Conservation (phyloP, 768 basidiomycete species). For the Mrakia gelida region DNA sequence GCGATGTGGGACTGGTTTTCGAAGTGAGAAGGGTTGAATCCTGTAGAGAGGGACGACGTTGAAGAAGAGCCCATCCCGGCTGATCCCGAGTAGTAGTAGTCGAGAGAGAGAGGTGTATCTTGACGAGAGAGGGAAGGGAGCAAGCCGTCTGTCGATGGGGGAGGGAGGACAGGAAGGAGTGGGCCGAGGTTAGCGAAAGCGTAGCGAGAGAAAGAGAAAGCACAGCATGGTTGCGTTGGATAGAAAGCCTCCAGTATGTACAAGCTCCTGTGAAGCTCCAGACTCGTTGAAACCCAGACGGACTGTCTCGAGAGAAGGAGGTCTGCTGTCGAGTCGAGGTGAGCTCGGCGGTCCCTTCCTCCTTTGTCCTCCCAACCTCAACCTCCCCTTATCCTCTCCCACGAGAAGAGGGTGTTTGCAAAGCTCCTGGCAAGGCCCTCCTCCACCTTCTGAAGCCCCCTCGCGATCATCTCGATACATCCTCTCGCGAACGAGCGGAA, state of each 20-base stretch:
- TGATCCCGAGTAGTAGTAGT: slow-evolving; percentile 13
- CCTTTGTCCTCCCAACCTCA: too few relatives aligned
- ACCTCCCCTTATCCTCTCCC: too few relatives aligned
- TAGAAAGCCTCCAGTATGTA: too few relatives aligned
- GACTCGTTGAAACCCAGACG: too few relatives aligned
- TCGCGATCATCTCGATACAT: neutral
- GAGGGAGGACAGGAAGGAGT: neutral
- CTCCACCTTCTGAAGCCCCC: too few relatives aligned
- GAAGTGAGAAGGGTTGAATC: neutral
- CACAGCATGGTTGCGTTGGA: too few relatives aligned
- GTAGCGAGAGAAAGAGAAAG: neutral
- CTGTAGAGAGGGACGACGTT: slow-evolving; percentile 5
- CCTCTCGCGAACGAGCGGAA: neutral
- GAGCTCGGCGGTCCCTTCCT: too few relatives aligned
- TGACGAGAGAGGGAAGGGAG: slow-evolving; percentile 6
- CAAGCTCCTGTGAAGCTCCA: too few relatives aligned
- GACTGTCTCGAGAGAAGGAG: too few relatives aligned
- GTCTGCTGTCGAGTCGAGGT: too few relatives aligned
- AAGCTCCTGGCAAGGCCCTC: too few relatives aligned
- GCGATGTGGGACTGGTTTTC: slow-evolving; percentile 2
- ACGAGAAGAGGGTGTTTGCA: too few relatives aligned
- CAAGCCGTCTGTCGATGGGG: neutral
- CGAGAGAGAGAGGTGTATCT: slow-evolving; percentile 13
- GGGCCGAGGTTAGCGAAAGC: neutral
- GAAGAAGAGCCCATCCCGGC: neutral